Evolutionary conservation across 1,284 basidiomycete genomes (phyloP), one percentile per base, ranked within the genome.

Genomic region (Apiotrichum sp.): DNA sequence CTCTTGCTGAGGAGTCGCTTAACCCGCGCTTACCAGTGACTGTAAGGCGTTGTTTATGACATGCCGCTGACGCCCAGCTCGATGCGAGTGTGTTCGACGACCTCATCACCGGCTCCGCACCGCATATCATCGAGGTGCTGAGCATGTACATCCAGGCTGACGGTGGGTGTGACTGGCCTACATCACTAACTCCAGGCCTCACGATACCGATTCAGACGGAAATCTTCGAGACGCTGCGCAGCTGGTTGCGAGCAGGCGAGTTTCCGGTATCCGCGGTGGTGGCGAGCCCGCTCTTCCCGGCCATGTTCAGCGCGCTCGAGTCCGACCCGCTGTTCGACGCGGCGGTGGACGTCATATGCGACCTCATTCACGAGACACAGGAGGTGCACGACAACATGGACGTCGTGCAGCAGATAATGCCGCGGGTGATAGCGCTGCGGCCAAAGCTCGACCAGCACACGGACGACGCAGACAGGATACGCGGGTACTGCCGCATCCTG

Each of bases 351-450:
- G 86, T 90, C 44, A 81, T 98, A 53, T 95, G 91, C 75, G 93
- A 97, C 70, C 78, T 98, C 63, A 93, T 98, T 58, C 93, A 98
- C 75, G 96, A 99, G 74, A 98, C 96, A 0, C 95, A 98, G 76
- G 96, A 99, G 75, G 82, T 97, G 32, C 86, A 96, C 61, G 95
- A 98, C 49, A 95, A 93, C 71, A 88, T 93, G 84, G 77, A 82
- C 13, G 84, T 89, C 61, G 93, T 98, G 64, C 83, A 96, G 71
- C 79, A 86, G 57, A 86, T 99, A 53, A 84, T 98, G 0, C 89
- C 91, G 0, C 81, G 83, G 22, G 80, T 97, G 43, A 86, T 93
- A 54, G 83, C 82, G 2, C 76, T 97, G 42, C 84, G 82, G 56
- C 80, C 84, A 1, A 79, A 82, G 58, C 78, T 97, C 47, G 70